Evolutionary conservation across 208 protist genomes (phyloP).

Genomic region (Trypanosoma avium): DNA sequence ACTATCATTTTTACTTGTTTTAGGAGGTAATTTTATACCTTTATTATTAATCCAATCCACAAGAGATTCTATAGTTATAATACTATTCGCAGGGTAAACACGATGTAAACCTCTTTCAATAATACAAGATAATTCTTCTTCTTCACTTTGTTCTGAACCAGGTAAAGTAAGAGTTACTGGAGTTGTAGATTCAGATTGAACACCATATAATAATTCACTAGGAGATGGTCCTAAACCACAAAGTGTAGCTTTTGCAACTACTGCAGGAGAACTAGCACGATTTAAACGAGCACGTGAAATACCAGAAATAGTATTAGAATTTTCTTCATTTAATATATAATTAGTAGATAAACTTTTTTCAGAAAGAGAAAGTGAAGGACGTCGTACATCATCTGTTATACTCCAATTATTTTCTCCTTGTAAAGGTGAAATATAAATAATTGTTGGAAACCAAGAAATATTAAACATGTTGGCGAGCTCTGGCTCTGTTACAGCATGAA

Average conservation of each 20-base stretch:
- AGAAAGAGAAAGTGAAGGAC: background rate
- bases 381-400: background rate
- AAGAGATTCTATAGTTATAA: constrained; percentile 38
- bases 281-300: no score
- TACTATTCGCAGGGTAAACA: constrained; percentile 39
- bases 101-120: constrained; percentile 22
- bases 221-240: constrained; percentile 14
- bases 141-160: background rate
- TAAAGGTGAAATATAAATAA: constrained; percentile 68
- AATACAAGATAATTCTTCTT: constrained; percentile 24
- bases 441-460: constrained; percentile 81
- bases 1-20: constrained; percentile 36
- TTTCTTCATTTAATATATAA: background rate
- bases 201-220: constrained; percentile 20
- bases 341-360: background rate
- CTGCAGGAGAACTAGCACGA: no score
- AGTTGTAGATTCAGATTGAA: background rate
- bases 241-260: background rate
- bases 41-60: constrained; percentile 61
- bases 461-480: constrained; percentile 76
- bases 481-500: constrained; percentile 81
- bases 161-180: background rate
- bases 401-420: background rate
- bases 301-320: no score
- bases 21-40: constrained; percentile 32